These are phyloP conservation scores for Lichina pygmaea DNA, from an alignment of 495 filamentous ascomycete species.

Conservation along the genomic window DNA sequence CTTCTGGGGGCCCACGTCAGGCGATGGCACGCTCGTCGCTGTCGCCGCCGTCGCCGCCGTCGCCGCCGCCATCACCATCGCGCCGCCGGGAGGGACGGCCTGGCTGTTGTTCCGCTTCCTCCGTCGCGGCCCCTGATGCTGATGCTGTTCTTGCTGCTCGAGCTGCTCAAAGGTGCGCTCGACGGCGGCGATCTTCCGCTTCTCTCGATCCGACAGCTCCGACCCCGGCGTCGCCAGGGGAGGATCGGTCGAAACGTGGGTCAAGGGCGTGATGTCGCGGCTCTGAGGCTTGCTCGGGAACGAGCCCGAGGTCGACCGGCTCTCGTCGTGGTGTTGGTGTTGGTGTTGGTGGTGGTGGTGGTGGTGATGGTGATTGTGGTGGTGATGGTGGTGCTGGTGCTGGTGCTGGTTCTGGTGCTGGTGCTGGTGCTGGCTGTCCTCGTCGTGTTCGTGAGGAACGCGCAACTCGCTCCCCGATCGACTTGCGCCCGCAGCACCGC, in stretches of 20 bases:
- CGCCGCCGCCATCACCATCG: not conserved
- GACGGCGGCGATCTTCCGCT: slow-evolving; percentile 59
- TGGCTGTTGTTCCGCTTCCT: slow-evolving; percentile 34
- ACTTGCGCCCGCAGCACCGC: slow-evolving; percentile 13
- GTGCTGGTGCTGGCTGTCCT: slow-evolving; percentile 4
- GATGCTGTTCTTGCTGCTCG: slow-evolving; percentile 30
- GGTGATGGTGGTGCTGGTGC: not conserved
- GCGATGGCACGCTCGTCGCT: not conserved
- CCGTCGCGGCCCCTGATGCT: slow-evolving; percentile 24
- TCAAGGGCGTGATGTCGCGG: slow-evolving; percentile 41
- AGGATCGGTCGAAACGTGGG: slow-evolving; percentile 22
- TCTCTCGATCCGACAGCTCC: slow-evolving; percentile 63
- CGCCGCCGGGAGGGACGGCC: not conserved
- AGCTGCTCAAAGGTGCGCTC: slow-evolving; percentile 48
- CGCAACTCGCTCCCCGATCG: slow-evolving; percentile 47
- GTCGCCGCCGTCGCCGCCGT: not conserved
- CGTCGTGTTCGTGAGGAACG: not conserved
- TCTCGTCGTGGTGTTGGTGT: slow-evolving; percentile 24
- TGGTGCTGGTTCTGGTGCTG: not conserved
- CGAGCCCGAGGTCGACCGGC: slow-evolving; percentile 47
- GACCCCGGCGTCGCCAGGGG: slow-evolving; percentile 17
- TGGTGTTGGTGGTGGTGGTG: slow-evolving; percentile 5
- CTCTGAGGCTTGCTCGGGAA: slow-evolving; percentile 47
- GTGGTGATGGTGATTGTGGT: not conserved
- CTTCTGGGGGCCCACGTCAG: not conserved